These are phyloP conservation scores for Halophytophthora polymorphica DNA, from an alignment of 352 stramenopile species.

Conservation along the genomic window DNA sequence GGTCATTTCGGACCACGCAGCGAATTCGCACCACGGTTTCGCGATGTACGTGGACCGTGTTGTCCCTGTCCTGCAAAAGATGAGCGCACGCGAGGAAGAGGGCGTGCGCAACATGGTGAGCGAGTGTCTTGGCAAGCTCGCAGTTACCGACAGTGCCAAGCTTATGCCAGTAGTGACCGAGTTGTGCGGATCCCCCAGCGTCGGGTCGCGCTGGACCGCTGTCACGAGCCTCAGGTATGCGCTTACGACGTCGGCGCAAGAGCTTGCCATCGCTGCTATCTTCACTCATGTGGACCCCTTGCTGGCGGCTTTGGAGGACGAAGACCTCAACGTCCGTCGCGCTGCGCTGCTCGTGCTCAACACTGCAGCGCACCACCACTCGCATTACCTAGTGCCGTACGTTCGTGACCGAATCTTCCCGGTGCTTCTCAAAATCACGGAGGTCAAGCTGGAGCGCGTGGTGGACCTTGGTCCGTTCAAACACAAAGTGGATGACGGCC, in stretches of 20 bases:
- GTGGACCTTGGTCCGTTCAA: conserved; percentile 99
- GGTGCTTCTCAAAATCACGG: conserved; percentile 85
- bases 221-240: conserved; percentile 93
- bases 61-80: conserved; percentile 91
- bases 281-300: conserved; percentile 87
- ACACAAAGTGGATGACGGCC: conserved; percentile 93
- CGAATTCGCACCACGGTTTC: conserved; percentile 73
- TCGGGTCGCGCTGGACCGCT: conserved; percentile 86
- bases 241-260: conserved; percentile 39
- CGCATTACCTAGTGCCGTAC: conserved; percentile 69
- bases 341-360: conserved; percentile 95
- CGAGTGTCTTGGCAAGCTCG: conserved; percentile 95
- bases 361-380: conserved; percentile 94
- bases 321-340: conserved; percentile 94
- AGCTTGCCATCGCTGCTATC: conserved; percentile 37
- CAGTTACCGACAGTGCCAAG: conserved; percentile 84
- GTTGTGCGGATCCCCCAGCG: conserved; percentile 54
- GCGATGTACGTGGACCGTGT: conserved; percentile 83
- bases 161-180: conserved; percentile 91
- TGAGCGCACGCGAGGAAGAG: conserved; percentile 93
- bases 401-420: conserved; percentile 89
- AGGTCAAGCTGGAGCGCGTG: conserved; percentile 94
- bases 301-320: conserved; percentile 91
- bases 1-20: conserved; percentile 89
- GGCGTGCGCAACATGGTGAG: conserved; percentile 97